Evolutionary conservation across 768 basidiomycete genomes (phyloP), one percentile per base, ranked within the genome.

Genomic region (Lentinus brumalis): DNA sequence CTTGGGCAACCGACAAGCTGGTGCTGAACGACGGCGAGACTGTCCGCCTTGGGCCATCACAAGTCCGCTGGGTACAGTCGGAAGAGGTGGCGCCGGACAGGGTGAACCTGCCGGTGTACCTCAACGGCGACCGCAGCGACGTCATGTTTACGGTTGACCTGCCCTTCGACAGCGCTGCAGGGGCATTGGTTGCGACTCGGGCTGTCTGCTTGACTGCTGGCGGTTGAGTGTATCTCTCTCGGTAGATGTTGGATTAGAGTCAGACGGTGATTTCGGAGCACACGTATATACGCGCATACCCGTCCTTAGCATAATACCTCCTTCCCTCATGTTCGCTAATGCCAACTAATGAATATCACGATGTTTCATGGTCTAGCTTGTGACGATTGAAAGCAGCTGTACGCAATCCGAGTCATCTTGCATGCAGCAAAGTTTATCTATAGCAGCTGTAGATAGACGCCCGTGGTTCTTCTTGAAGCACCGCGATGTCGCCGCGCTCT

Each of bases 131-230:
- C 76, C 84, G 96, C 53, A 90, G 86, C 71, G 92, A 94, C 68
- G 91, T 96, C 38, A 76, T 98, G 69, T 96, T 97, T 78, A 94
- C 91, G 1, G 88, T 96, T 39, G 85, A 92, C 67, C 73, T 98
- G 58, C 89, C 91, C 18, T 89, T 94, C 66, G 89, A 89, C 61
- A 81, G 74, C 62, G 82, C 79, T 44, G 86, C 86, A 0, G 81
- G 86, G 32, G 79, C 87, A 40, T 73, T 92, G 65, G 91, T 94
- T 11, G 86, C 92, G 31, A 95, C 92, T 78, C 80, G 94, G 50
- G 94, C 94, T 9, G 91, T 95, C 47, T 97, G 94, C 75, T 78
- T 98, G 67, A 94, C 92, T 7, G 94, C 94, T 35, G 86, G 89
- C 55, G 83, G 85, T 67, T 91, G 76, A 65, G 64, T 30, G 50